A percentile compares a stretch with the other conserved stretches of the same genome.
Conservation (phyloP, 495 filamentous ascomycete species). For the Tuber umbilicatum region DNA sequence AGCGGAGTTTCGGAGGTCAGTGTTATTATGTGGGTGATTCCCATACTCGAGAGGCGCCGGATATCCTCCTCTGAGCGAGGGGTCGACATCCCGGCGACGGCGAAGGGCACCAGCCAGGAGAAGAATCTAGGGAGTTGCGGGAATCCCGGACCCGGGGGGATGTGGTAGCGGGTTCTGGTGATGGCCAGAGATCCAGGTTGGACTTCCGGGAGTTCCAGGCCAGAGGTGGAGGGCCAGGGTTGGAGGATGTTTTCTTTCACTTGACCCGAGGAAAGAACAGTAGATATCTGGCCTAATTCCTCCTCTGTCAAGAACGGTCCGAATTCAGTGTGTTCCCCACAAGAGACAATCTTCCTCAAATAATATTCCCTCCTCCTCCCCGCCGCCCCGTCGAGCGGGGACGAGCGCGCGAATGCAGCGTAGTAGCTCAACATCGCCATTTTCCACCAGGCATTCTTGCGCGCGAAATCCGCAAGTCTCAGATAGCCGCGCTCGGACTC, state of each 20-base stretch:
- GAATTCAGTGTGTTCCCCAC: slow-evolving; percentile 15
- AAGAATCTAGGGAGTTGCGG: slow-evolving; percentile 29
- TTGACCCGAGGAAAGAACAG: background rate
- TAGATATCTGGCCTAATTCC: background rate
- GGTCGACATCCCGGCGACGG: slow-evolving; percentile 25
- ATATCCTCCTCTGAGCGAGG: slow-evolving; percentile 15
- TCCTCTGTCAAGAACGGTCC: slow-evolving; percentile 9
- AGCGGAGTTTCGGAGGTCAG: slow-evolving; percentile 26
- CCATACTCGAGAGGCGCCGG: slow-evolving; percentile 3
- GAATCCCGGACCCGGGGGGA: slow-evolving; percentile 1
- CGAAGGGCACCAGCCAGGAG: slow-evolving; percentile 23
- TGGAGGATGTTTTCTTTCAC: background rate
- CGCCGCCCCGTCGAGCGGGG: background rate
- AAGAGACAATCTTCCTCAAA: slow-evolving; percentile 4
- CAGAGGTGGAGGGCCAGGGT: background rate
- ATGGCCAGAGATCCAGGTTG: background rate
- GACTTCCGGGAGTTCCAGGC: slow-evolving; percentile 1
- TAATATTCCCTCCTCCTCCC: slow-evolving; percentile 17
- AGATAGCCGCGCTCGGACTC: slow-evolving; percentile 17
- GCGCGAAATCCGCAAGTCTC: slow-evolving; percentile 13
- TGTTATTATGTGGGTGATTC: slow-evolving; percentile 26
- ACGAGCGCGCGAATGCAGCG: background rate
- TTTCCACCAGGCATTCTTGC: slow-evolving; percentile 4
- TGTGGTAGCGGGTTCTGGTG: slow-evolving; percentile 7
- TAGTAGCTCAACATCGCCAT: slow-evolving; percentile 13